These are phyloP conservation scores for Aspergillus piperis DNA, from an alignment of 2,329 filamentous ascomycete species.

Conservation along the genomic window DNA sequence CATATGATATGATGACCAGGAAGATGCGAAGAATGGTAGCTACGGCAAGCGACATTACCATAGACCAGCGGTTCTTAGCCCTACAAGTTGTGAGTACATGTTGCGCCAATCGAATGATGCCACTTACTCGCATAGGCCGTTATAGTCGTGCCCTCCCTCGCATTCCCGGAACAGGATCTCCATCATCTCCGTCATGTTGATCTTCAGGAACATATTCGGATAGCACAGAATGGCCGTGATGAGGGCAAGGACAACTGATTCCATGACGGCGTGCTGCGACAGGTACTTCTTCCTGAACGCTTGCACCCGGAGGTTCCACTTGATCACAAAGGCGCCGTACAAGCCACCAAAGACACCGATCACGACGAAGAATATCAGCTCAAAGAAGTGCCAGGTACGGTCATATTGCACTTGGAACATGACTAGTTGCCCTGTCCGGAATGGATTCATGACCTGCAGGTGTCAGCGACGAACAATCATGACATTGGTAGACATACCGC, in stretches of 20 bases:
- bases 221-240: slow-evolving; percentile 92
- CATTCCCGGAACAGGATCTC: slow-evolving; percentile 95
- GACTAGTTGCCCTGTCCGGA: slow-evolving; percentile 93
- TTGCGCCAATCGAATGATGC: background rate
- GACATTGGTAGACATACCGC: slow-evolving; percentile 53
- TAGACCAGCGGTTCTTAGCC: slow-evolving; percentile 69
- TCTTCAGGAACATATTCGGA: slow-evolving; percentile 89
- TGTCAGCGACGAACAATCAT: background rate
- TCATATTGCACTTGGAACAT: slow-evolving; percentile 99
- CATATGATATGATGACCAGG: slow-evolving; percentile 92
- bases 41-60: slow-evolving; percentile 73
- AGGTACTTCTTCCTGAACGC: slow-evolving; percentile 94
- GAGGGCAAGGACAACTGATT: slow-evolving; percentile 79
- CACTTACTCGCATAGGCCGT: slow-evolving; percentile 78
- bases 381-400: slow-evolving; percentile 96
- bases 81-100: slow-evolving; percentile 27
- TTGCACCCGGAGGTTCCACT: slow-evolving; percentile 91
- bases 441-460: slow-evolving; percentile 83
- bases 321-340: slow-evolving; percentile 95
- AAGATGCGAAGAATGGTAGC: slow-evolving; percentile 80
- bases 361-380: slow-evolving; percentile 86
- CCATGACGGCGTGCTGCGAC: slow-evolving; percentile 76
- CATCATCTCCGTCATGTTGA: slow-evolving; percentile 99
- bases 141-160: slow-evolving; percentile 82
- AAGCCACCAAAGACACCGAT: slow-evolving; percentile 91